Base-by-base conservation (phyloP, 2,329 filamentous ascomycete species). In the Juglanconis sp. region DNA sequence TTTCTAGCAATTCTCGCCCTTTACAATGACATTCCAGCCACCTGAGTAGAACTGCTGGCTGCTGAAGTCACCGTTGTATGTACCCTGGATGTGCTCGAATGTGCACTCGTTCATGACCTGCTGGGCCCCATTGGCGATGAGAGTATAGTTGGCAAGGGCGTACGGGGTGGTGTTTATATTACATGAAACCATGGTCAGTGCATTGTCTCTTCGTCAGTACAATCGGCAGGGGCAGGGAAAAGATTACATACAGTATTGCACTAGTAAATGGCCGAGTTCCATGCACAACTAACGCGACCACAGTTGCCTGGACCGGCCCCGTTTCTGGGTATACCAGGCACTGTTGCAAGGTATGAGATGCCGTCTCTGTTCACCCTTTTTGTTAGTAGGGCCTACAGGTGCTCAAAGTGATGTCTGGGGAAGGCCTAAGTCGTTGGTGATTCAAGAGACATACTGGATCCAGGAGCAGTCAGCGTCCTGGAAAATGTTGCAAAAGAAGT, bases 71-170 rank as follows among this genome's bases (percentile, higher is more conserved):
- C 36, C 44, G 4, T 24, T 11, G 4, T 13, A 47, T 2, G 1
- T 7, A 13, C 31, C 10, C 13, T 51, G 30, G 6, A 34, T 10
- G 1, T 34, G 46, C 31, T 35, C 36, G n/a, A 60, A 56, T n/a
- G 46, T n/a, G 31, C 57, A 56, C 4, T 15, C 3, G 57, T 35
- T 11, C 13, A 56, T 13, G 35, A 60, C 36, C 5, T 47, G 8
- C 34, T 58, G 40, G 48, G 56, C 56, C 2, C 48, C 56, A 35
- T 58, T 48, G 11, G 56, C 56, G 31, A 58, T 53, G 2, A 42
- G 40, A 44, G 44, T 47, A 7, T 15, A 58, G 13, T 8, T 40
- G 48, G 53, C 56, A 4, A 58, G 56, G 4, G 13, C 31, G 24
- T 44, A 2, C 5, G 6, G n/a, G 0, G 4, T 17, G 15, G 31